Base-by-base conservation (phyloP, 805 yeast species). In the Myxozyma mucilagina region DNA sequence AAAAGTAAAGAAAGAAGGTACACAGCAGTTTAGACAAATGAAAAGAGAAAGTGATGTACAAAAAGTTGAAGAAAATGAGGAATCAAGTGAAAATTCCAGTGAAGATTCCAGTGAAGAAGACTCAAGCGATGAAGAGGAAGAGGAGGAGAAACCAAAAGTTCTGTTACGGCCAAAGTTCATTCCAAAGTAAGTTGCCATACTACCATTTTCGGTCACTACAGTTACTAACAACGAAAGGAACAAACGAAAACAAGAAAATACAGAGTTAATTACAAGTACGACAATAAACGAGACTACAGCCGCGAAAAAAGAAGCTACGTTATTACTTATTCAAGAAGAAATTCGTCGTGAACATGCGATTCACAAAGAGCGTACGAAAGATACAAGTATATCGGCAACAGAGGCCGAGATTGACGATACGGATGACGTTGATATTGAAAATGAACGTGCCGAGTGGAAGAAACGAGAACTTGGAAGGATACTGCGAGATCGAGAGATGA, bases 401-500 rank as follows among this genome's bases (percentile, higher is more conserved):
- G 53, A 71, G n/a, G 71, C 72, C 52, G 77, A 68, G 0, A 68
- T 82, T 0, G 88, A 85, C 65, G 91, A 86, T 67, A 81, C 86
- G 0, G 89, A 86, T 66, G 84, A 80, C 39, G 42, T 81, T 4
- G 84, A 84, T 59, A 84, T 86, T 0, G 82, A 76, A 54, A 69
- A 60, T 7, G 86, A 83, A 65, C 64, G 67, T 29, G 69, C 66
- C 3, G 75, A 70, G 2, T 81, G 84, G 84, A 70, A 72, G 57
- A 53, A 56, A 47, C 74, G 84, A 1, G 82, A 81, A 57, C 67
- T 63, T 45, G 62, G 57, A 13, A 71, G 84, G 18, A 57, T 75
- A 55, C 64, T 69, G 41, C 74, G 84, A 11, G 84, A 81, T 51
- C 62, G 74, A 11, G 69, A 70, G 14, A 53, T 63, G 29, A 49